phyloP scores from a whole-genome alignment of 2,329 filamentous ascomycete species.

The Anthostomella pinea region DNA sequence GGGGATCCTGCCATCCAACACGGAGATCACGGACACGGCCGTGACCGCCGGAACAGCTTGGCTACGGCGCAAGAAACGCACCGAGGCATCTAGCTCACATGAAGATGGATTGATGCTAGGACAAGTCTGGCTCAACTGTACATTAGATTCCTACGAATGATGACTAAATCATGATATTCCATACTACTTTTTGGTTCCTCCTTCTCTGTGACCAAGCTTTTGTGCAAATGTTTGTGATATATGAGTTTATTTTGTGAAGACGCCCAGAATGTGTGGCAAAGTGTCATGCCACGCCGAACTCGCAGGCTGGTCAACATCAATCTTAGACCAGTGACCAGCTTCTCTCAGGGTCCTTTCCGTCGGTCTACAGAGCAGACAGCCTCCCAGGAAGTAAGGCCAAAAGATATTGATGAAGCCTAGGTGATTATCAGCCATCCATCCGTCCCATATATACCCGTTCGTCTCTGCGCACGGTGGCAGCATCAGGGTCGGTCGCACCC shows the following conservation, averaged over 20 bases:
- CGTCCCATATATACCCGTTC: no score
- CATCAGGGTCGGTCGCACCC: no score
- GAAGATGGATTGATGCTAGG: background rate
- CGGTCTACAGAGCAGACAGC: slow-evolving; percentile 49
- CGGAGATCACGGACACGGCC: slow-evolving; percentile 41
- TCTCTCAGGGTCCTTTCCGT: slow-evolving; percentile 46
- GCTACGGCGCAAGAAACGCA: slow-evolving; percentile 47
- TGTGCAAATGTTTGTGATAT: background rate
- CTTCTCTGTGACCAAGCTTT: background rate
- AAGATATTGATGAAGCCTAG: slow-evolving; percentile 49
- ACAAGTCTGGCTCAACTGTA: slow-evolving; percentile 5
- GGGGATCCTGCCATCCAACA: slow-evolving; percentile 47
- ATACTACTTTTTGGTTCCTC: no score
- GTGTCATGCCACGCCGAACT: slow-evolving; percentile 41
- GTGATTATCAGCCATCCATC: no score
- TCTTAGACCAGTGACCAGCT: slow-evolving; percentile 48
- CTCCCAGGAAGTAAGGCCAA: slow-evolving; percentile 52
- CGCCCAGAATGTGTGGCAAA: slow-evolving; percentile 50
- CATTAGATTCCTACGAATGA: slow-evolving; percentile 1
- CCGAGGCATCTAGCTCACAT: slow-evolving; percentile 38
- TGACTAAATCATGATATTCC: no score
- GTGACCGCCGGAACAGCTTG: slow-evolving; percentile 44
- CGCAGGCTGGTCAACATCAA: slow-evolving; percentile 44
- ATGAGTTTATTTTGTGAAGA: slow-evolving; percentile 46
- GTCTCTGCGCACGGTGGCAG: no score